Evolutionary conservation across 2,329 filamentous ascomycete species (phyloP).

Genomic region (Cercospora berteroae): DNA sequence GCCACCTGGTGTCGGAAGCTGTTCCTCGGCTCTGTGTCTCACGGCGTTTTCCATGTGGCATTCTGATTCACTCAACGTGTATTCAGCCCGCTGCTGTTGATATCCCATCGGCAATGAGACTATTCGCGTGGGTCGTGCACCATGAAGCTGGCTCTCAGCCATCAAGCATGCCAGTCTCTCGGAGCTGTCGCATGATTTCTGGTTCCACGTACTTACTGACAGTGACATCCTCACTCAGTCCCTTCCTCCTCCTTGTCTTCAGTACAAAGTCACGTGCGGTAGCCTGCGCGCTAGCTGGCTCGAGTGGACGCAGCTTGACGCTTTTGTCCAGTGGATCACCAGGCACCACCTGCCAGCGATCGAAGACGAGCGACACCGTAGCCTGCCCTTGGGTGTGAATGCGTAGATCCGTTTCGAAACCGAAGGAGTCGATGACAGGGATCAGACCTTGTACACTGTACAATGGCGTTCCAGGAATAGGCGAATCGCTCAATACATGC

Average conservation of each 20-base stretch:
- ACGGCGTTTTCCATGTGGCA: background rate
- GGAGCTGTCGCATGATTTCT: conserved; percentile 82
- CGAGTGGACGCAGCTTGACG: conserved; percentile 75
- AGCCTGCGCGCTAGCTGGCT: conserved; percentile 82
- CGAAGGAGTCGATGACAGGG: conserved; percentile 95
- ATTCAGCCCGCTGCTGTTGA: background rate
- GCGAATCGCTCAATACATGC: conserved; percentile 90
- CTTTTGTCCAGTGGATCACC: conserved; percentile 91
- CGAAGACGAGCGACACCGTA: conserved; percentile 87
- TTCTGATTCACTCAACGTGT: background rate
- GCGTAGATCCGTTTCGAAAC: conserved; percentile 93
- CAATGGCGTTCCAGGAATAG: conserved; percentile 88
- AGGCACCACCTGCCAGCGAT: conserved; percentile 92
- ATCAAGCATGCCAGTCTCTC: conserved; percentile 77
- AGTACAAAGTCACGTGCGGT: conserved; percentile 94
- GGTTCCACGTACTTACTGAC: conserved; percentile 96
- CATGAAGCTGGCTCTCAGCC: conserved; percentile 13
- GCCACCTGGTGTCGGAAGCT: background rate
- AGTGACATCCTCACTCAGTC: conserved; percentile 89
- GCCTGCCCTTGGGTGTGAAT: conserved; percentile 95
- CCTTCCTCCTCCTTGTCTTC: conserved; percentile 91
- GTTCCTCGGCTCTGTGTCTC: background rate
- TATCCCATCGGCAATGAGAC: background rate
- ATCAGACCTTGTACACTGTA: conserved; percentile 89
- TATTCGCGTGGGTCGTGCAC: background rate